phyloP scores from a whole-genome alignment of 1,284 basidiomycete species.

The Termitomyces sp. region DNA sequence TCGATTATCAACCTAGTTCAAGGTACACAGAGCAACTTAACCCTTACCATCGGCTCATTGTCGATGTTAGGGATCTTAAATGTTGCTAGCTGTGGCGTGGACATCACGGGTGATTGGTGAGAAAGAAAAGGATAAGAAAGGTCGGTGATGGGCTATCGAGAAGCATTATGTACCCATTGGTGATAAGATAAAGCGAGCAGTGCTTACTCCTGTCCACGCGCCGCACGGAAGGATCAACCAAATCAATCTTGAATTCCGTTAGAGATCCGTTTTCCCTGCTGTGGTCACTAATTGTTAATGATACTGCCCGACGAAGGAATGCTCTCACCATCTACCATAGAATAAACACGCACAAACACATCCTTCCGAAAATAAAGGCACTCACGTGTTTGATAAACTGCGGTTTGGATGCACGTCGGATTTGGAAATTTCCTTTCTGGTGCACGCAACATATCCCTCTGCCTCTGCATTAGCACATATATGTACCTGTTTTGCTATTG shows the following conservation, averaged over 20 bases:
- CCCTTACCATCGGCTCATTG: constrained; percentile 87
- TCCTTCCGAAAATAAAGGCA: too few relatives aligned
- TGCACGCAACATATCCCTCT: too few relatives aligned
- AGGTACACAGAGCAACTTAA: not conserved
- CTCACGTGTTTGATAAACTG: too few relatives aligned
- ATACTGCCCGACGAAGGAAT: constrained; percentile 10
- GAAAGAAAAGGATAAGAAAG: constrained; percentile 15
- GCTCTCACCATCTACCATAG: constrained; percentile 1
- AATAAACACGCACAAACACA: constrained; percentile 16
- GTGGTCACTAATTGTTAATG: too few relatives aligned
- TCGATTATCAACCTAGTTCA: not conserved
- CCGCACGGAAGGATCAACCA: constrained; percentile 11
- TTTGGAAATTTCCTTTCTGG: too few relatives aligned
- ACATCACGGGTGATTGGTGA: constrained; percentile 34
- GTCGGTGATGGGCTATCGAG: constrained; percentile 7
- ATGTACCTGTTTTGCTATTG: too few relatives aligned
- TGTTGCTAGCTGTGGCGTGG: constrained; percentile 68
- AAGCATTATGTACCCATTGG: not conserved
- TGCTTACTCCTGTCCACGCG: not conserved
- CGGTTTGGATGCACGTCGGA: too few relatives aligned
- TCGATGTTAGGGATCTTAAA: constrained; percentile 81
- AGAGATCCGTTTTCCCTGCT: too few relatives aligned
- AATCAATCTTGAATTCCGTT: not conserved
- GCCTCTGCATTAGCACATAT: too few relatives aligned
- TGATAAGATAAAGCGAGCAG: constrained; percentile 9